Base-by-base conservation (phyloP, 2,329 filamentous ascomycete species). In the Aspergillus tamarii region DNA sequence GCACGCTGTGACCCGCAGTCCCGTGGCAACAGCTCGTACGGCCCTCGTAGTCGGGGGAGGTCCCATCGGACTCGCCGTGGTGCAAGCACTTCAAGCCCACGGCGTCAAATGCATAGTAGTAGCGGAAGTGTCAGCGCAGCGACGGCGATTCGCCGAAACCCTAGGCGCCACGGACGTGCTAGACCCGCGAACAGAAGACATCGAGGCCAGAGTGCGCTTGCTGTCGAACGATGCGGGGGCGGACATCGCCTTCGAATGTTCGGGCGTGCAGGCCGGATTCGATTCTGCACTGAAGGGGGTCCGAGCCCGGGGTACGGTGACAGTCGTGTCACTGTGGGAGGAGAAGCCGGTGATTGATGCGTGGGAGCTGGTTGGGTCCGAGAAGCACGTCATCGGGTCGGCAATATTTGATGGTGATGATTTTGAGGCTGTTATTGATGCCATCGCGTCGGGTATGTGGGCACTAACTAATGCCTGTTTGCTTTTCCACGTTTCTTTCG, bases 251-350 rank as follows among this genome's bases (percentile, higher is more conserved):
- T 88, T 89, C 65, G 87, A 90, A 66, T 88, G 86, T 56, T 87
- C 87, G 0, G 88, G 88, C 12, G 85, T 88, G n/a, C 80, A 84
- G 19, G 80, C 80, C 1, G 84, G 79, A 14, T 71, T 84, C 8
- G 76, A 80, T 64, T 71, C 66, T 68, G 86, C 75, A 68, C 84
- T 82, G 58, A 74, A 80, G 19, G 81, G 83, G 0, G 83, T 88
- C 6, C 79, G 82, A 59, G 80, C 82, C 0, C 79, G 84, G 39
- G 88, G 87, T 0, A 86, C 84, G 0, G 79, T 89, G 0, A 82
- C 89, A 3, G 89, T 89, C 64, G 82, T 90, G 8, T 87, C 87
- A 0, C 84, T 89, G 6, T 89, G 86, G 87, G 86, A 88, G 66
- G 84, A 82, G 62, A 80, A 79, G 36, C 80, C 87, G 5, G 80